Base-by-base conservation (phyloP, 495 filamentous ascomycete genomes). In the Tuber melanosporum region DNA sequence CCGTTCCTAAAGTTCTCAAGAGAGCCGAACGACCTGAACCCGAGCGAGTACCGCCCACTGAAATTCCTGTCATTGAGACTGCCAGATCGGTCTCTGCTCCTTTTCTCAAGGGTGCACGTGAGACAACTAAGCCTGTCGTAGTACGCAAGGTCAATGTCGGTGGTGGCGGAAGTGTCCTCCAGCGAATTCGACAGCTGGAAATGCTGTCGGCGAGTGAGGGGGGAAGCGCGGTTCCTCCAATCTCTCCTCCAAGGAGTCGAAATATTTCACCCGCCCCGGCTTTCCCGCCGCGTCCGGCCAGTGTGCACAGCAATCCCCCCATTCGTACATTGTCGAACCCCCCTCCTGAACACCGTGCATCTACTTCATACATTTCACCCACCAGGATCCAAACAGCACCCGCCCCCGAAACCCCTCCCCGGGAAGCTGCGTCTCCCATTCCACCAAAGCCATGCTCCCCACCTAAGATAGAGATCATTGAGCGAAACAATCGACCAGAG, bases 171-270 rank as follows among this genome's bases (percentile, higher is more conserved):
- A 81, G 81, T 49, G 82, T 83, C 15, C 81, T 80, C 12, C 82
- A 83, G 73, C 82, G 82, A 39, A 83, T 83, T 66, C 73, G 77
- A 45, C 82, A 83, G 72, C 72, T 83, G n/a, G 82, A 83, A 73
- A 81, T 81, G 80, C 39, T 81, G 32, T 81, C 78, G 32, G 78
- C 45, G 49, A 66, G 57, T 3, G 73, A 80, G 46, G 79, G 76
- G 69, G 78, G 73, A 69, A 75, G 74, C 19, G 70, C 75, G 14
- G 74, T 75, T 17, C 76, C 77, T 20, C 71, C 73, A 32, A 72
- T 66, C 36, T 73, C 77, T 52, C 74, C 73, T 70, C 66, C 81
- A 8, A 66, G 73, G 71, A 80, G 80, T 72, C 82, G 81, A 72
- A 74, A 74, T 36, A 80, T 74, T 73, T 82, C 81, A 17, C 81